A percentile compares a stretch with the other conserved stretches of the same genome.
Evolutionary conservation across 2,329 filamentous ascomycete genomes (phyloP).

Genomic region (Ophiocordyceps sinensis): DNA sequence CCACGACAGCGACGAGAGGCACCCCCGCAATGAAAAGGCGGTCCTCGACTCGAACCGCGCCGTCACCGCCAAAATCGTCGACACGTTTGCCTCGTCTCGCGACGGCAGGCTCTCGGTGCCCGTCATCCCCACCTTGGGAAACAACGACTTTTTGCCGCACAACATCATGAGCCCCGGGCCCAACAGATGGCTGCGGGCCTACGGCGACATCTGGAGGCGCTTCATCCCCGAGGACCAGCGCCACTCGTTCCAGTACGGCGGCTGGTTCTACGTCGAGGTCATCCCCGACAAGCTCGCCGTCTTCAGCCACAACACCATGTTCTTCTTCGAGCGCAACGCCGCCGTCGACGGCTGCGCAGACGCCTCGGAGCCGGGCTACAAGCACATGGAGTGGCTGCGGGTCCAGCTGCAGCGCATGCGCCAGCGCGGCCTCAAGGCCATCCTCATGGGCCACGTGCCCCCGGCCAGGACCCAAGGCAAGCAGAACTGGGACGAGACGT

Average conservation of each 20-base stretch:
- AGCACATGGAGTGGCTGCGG: slow-evolving; percentile 92
- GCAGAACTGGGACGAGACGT: slow-evolving; percentile 86
- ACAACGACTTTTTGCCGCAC: slow-evolving; percentile 95
- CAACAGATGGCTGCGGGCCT: slow-evolving; percentile 70
- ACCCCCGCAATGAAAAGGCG: slow-evolving; percentile 61
- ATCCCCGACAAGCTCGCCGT: slow-evolving; percentile 75
- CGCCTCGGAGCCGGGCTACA: slow-evolving; percentile 72
- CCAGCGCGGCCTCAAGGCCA: slow-evolving; percentile 78
- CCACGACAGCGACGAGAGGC: slow-evolving; percentile 73
- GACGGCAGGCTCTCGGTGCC: slow-evolving; percentile 52
- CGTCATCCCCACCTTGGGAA: slow-evolving; percentile 81
- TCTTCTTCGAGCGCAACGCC: slow-evolving; percentile 87
- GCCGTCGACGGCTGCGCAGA: slow-evolving; percentile 80
- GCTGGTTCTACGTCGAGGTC: slow-evolving; percentile 90
- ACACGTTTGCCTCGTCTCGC: slow-evolving; percentile 49
- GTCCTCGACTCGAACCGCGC: slow-evolving; percentile 66
- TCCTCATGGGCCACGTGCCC: slow-evolving; percentile 86
- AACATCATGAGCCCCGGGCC: slow-evolving; percentile 82
- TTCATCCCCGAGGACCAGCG: slow-evolving; percentile 90
- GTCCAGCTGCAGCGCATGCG: slow-evolving; percentile 77
- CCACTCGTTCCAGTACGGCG: slow-evolving; percentile 81
- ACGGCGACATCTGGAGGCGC: slow-evolving; percentile 62
- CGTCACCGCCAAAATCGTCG: slow-evolving; percentile 61
- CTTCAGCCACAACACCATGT: slow-evolving; percentile 90
- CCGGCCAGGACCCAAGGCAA: slow-evolving; percentile 78